A percentile compares a stretch with the other conserved stretches of the same genome.
Conservation (phyloP, 2,329 filamentous ascomycete genomes). For the Penicillium brasilianum region DNA sequence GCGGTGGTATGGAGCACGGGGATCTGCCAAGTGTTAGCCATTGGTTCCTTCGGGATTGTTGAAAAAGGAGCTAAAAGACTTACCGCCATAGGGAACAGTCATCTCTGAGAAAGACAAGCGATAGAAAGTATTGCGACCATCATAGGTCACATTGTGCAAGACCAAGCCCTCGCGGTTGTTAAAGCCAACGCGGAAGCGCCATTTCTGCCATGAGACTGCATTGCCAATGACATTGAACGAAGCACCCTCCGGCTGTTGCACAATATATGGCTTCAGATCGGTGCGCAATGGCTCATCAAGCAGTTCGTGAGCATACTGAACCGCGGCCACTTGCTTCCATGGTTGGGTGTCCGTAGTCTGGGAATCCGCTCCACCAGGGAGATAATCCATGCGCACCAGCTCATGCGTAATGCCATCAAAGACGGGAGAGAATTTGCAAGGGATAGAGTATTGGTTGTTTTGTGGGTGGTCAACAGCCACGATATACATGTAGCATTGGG, state of each 20-base stretch:
- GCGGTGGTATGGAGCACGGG: constrained; percentile 70
- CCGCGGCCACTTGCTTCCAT: constrained; percentile 60
- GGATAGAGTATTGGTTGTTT: constrained; percentile 45
- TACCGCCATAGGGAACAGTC: constrained; percentile 57
- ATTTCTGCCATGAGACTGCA: constrained; percentile 69
- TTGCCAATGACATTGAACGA: constrained; percentile 65
- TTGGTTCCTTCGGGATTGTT: no score
- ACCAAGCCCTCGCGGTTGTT: constrained; percentile 70
- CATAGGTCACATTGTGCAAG: constrained; percentile 70
- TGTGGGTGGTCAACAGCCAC: constrained; percentile 42
- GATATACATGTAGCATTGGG: constrained; percentile 50
- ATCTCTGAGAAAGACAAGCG: constrained; percentile 71
- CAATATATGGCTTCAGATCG: constrained; percentile 68
- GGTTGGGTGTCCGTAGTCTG: constrained; percentile 61
- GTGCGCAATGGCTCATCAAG: constrained; percentile 68
- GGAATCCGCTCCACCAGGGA: constrained; percentile 69
- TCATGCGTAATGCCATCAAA: constrained; percentile 66
- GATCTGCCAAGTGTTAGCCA: constrained; percentile 50
- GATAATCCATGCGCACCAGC: constrained; percentile 70
- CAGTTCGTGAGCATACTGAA: constrained; percentile 65
- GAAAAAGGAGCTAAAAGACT: neutral
- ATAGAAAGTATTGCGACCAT: constrained; percentile 68
- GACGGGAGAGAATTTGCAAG: constrained; percentile 45
- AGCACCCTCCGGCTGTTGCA: constrained; percentile 68
- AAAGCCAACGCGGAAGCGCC: constrained; percentile 65